These are phyloP conservation scores for Scheffersomyces titani DNA, from an alignment of 1,139 yeast genomes.

Conservation along the genomic window DNA sequence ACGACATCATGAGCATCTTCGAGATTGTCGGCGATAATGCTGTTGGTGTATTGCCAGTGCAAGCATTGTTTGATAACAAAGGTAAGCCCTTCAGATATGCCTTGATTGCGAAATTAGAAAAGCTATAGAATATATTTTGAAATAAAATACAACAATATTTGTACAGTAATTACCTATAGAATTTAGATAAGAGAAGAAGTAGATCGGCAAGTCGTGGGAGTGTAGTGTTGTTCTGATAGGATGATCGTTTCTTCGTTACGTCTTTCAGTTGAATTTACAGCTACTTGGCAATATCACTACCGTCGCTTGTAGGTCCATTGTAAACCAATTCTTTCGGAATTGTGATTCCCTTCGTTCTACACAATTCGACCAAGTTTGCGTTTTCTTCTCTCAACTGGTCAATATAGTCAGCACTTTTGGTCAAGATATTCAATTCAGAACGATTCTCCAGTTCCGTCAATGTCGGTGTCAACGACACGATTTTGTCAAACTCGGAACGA, in stretches of 20 bases:
- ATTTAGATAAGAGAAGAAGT: conserved; percentile 1
- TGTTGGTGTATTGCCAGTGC: conserved; percentile 22
- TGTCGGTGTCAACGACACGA: conserved; percentile 45
- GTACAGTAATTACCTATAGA: conserved; percentile 1
- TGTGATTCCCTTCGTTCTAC: conserved; percentile 36
- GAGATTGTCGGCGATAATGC: neutral
- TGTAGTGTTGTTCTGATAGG: neutral
- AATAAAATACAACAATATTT: neutral
- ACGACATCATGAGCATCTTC: conserved; percentile 15
- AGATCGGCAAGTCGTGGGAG: neutral
- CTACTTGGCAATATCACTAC: conserved; percentile 18
- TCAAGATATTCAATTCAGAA: conserved; percentile 45
- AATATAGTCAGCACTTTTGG: conserved; percentile 49
- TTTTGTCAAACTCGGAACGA: conserved; percentile 47
- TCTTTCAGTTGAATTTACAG: neutral
- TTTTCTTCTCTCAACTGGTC: conserved; percentile 45
- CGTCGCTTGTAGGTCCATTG: conserved; percentile 35
- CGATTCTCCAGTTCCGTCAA: conserved; percentile 45
- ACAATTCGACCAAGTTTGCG: conserved; percentile 32
- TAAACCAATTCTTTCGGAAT: conserved; percentile 41
- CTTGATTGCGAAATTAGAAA: conserved; percentile 22
- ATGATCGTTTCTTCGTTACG: neutral
- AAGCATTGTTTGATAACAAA: conserved; percentile 17
- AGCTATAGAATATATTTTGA: conserved; percentile 3
- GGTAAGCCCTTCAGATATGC: conserved; percentile 22